A percentile compares a stretch with the other conserved stretches of the same genome.
Evolutionary conservation across 2,329 filamentous ascomycete species (phyloP).

Genomic region (Colletotrichum sp.): DNA sequence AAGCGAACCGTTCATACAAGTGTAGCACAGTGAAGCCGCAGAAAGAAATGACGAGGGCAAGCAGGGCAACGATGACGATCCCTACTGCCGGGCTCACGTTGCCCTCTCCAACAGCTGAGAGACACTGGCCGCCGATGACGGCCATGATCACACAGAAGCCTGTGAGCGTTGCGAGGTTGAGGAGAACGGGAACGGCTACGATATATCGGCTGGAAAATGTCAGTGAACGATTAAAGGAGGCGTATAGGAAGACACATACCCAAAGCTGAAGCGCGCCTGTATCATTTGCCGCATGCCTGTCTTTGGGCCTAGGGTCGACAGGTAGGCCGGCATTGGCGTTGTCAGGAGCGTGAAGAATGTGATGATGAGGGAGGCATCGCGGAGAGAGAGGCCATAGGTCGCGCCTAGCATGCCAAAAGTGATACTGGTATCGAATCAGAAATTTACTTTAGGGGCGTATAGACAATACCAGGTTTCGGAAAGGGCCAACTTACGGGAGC

Average conservation of each 20-base stretch:
- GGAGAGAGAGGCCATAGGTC: slow-evolving; percentile 43
- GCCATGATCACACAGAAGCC: slow-evolving; percentile 52
- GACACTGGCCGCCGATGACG: slow-evolving; percentile 49
- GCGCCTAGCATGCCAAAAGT: slow-evolving; percentile 50
- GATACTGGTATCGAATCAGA: slow-evolving; percentile 27
- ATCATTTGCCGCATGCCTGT: slow-evolving; percentile 53
- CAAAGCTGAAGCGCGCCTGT: slow-evolving; percentile 43
- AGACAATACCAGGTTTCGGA: rapidly evolving
- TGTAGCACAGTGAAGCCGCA: slow-evolving; percentile 50
- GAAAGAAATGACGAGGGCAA: slow-evolving; percentile 51
- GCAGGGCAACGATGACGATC: slow-evolving; percentile 50
- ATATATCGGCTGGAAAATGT: slow-evolving; percentile 14
- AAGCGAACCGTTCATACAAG: slow-evolving; percentile 49
- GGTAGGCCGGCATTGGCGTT: slow-evolving; percentile 40
- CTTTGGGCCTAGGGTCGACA: slow-evolving; percentile 45
- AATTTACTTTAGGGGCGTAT: background rate
- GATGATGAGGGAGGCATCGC: slow-evolving; percentile 47
- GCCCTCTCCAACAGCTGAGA: slow-evolving; percentile 40
- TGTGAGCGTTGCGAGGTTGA: slow-evolving; percentile 51
- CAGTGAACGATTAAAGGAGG: slow-evolving; percentile 17
- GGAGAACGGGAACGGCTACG: slow-evolving; percentile 27
- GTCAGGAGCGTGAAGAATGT: slow-evolving; percentile 49
- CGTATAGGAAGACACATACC: slow-evolving; percentile 13
- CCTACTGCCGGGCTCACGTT: slow-evolving; percentile 46
- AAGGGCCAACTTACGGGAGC: slow-evolving; percentile 27